Evolutionary conservation across 257 asterid species (phyloP).

Genomic region (Solanum arcanum): DNA sequence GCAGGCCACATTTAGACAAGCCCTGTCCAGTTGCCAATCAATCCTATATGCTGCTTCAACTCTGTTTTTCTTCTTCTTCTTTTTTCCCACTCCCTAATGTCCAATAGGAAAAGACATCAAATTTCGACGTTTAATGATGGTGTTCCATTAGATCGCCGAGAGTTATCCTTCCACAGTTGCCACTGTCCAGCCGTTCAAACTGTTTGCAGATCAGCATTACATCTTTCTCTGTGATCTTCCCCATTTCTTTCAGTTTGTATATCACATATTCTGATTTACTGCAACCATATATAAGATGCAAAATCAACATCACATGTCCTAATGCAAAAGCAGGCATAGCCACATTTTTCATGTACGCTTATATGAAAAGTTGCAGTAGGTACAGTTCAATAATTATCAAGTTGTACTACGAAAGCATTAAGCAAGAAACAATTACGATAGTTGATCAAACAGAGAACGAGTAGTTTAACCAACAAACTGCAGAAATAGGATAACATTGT

Average conservation of each 20-base stretch:
- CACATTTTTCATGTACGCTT: neutral
- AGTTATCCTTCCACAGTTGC: conserved; percentile 80
- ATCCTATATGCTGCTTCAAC: neutral
- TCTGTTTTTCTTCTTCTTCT: neutral
- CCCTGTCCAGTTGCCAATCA: neutral
- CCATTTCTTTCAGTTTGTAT: conserved; percentile 92
- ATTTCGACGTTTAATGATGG: neutral
- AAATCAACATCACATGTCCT: neutral
- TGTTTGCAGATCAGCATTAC: conserved; percentile 55
- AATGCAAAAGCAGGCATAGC: neutral
- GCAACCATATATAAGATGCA: conserved; percentile 11
- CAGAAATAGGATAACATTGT: neutral
- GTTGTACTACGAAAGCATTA: neutral
- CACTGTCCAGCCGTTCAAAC: conserved; percentile 74
- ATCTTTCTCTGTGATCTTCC: conserved; percentile 66
- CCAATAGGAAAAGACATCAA: neutral
- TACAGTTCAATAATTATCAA: neutral
- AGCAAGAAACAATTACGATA: neutral
- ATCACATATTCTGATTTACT: conserved; percentile 81
- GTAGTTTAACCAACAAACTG: neutral
- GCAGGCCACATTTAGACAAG: neutral
- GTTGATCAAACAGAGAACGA: neutral
- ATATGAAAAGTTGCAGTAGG: neutral
- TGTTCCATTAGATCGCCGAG: conserved; percentile 73
- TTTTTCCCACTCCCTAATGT: neutral